Conservation (phyloP, 2,329 filamentous ascomycete species). For the Xylariaceae sp. region DNA sequence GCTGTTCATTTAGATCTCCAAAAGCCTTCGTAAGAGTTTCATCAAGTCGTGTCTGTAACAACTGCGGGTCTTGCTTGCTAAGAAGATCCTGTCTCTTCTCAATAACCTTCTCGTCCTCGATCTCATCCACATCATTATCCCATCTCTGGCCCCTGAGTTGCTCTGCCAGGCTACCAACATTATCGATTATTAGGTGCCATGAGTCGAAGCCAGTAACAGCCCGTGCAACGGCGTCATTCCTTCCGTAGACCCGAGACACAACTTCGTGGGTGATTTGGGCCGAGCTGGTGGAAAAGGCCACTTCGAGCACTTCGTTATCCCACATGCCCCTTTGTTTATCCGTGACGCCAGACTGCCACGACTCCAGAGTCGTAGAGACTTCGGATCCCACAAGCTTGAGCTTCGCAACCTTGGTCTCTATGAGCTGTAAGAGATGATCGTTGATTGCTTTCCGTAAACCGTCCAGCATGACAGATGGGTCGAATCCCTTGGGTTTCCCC, state of each 20-base stretch:
- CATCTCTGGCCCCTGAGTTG: slow-evolving; percentile 63
- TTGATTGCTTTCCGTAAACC: slow-evolving; percentile 65
- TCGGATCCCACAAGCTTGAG: slow-evolving; percentile 61
- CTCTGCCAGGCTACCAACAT: slow-evolving; percentile 57
- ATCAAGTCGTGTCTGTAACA: slow-evolving; percentile 56
- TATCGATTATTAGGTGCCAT: slow-evolving; percentile 71
- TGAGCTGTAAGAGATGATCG: slow-evolving; percentile 56
- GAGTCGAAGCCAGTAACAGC: slow-evolving; percentile 60
- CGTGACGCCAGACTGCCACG: slow-evolving; percentile 53
- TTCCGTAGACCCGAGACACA: slow-evolving; percentile 64
- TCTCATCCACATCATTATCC: slow-evolving; percentile 69
- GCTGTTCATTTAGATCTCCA: slow-evolving; percentile 50
- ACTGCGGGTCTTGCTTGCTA: slow-evolving; percentile 64
- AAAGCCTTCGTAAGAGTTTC: slow-evolving; percentile 53
- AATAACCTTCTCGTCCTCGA: slow-evolving; percentile 67
- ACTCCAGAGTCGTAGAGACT: slow-evolving; percentile 55
- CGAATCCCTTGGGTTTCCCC: slow-evolving; percentile 58
- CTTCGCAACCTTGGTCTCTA: slow-evolving; percentile 58
- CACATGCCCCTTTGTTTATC: slow-evolving; percentile 57
- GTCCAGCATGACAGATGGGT: slow-evolving; percentile 63
- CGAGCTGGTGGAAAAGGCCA: slow-evolving; percentile 62
- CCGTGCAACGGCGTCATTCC: slow-evolving; percentile 59
- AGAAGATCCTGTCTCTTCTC: slow-evolving; percentile 62
- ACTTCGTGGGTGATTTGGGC: slow-evolving; percentile 64
- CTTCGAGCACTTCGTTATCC: slow-evolving; percentile 58